Evolutionary conservation across 78 protist genomes (phyloP).

Genomic region (Pigoraptor vietnamica): DNA sequence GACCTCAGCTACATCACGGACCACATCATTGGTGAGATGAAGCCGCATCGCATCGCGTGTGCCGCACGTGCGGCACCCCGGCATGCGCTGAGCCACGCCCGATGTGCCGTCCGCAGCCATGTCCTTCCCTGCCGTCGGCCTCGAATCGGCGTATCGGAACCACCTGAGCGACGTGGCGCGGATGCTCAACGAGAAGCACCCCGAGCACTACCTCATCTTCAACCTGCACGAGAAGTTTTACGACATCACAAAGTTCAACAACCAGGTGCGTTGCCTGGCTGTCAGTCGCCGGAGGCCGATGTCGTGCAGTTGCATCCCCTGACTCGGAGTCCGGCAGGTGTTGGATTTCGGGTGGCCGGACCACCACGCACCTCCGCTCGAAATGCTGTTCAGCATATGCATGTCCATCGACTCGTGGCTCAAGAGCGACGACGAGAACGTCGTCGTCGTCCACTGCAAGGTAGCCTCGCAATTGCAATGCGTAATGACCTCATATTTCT

Average conservation of each 20-base stretch:
- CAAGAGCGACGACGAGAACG: conserved; percentile 47
- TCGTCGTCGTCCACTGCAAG: conserved; percentile 83
- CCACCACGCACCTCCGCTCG: conserved; percentile 83
- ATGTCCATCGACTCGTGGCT: conserved; percentile 43
- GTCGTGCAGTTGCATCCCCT: too few relatives aligned
- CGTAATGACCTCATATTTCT: too few relatives aligned
- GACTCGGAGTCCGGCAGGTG: background rate
- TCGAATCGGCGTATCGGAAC: conserved; percentile 33
- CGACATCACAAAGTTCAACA: conserved; percentile 9
- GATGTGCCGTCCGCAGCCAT: too few relatives aligned
- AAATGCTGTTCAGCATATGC: conserved; percentile 52
- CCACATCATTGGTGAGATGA: conserved; percentile 6
- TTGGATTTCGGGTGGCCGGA: conserved; percentile 73
- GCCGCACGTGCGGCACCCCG: background rate
- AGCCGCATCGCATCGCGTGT: background rate
- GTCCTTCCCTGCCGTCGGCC: conserved; percentile 47
- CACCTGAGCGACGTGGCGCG: conserved; percentile 15
- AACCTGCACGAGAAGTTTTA: conserved; percentile 66
- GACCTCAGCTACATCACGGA: conserved; percentile 52
- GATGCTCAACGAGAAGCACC: conserved; percentile 45
- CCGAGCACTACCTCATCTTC: conserved; percentile 37
- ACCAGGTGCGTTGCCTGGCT: background rate
- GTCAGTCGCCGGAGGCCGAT: background rate
- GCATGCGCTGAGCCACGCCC: too few relatives aligned
- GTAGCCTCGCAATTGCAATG: conserved; percentile 22